Percentiles rank a stretch among this genome's conserved stretches.
These are phyloP conservation scores for Melanogaster broomeanus DNA, from an alignment of 768 basidiomycete genomes.

Conservation along the genomic window DNA sequence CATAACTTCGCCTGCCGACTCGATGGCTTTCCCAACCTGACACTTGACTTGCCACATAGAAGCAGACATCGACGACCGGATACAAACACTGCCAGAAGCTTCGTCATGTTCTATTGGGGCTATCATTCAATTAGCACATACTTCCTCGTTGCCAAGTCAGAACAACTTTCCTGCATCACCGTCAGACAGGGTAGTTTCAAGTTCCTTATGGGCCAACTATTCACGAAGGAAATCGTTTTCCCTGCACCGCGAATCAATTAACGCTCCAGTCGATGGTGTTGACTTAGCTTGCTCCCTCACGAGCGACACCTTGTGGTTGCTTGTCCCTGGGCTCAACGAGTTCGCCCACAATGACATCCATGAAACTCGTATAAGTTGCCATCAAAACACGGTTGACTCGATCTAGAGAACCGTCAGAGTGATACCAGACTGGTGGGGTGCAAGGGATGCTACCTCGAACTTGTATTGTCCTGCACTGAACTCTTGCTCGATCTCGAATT, in stretches of 20 bases:
- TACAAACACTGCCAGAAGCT: neutral
- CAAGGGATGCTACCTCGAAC: slow-evolving; percentile 42
- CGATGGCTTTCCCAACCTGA: slow-evolving; percentile 42
- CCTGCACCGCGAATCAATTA: slow-evolving; percentile 27
- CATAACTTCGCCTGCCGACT: slow-evolving; percentile 43
- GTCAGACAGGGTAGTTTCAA: neutral
- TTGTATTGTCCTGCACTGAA: slow-evolving; percentile 56
- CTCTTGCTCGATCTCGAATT: slow-evolving; percentile 44
- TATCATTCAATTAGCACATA: neutral
- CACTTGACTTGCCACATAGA: slow-evolving; percentile 54
- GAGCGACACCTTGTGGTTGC: slow-evolving; percentile 37
- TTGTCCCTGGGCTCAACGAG: slow-evolving; percentile 40
- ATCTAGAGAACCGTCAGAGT: slow-evolving; percentile 36
- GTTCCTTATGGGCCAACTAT: slow-evolving; percentile 40
- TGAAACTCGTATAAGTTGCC: slow-evolving; percentile 45
- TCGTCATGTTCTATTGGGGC: slow-evolving; percentile 5
- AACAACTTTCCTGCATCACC: slow-evolving; percentile 3
- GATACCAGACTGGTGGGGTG: neutral
- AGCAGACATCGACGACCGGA: slow-evolving; percentile 43
- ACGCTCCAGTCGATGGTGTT: neutral
- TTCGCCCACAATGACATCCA: slow-evolving; percentile 43
- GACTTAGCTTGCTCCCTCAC: slow-evolving; percentile 44
- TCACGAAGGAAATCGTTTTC: slow-evolving; percentile 43
- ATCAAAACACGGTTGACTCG: slow-evolving; percentile 53
- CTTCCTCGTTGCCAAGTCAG: neutral